phyloP scores from a whole-genome alignment of 495 filamentous ascomycete species.

The Lasiosphaeria miniovina region DNA sequence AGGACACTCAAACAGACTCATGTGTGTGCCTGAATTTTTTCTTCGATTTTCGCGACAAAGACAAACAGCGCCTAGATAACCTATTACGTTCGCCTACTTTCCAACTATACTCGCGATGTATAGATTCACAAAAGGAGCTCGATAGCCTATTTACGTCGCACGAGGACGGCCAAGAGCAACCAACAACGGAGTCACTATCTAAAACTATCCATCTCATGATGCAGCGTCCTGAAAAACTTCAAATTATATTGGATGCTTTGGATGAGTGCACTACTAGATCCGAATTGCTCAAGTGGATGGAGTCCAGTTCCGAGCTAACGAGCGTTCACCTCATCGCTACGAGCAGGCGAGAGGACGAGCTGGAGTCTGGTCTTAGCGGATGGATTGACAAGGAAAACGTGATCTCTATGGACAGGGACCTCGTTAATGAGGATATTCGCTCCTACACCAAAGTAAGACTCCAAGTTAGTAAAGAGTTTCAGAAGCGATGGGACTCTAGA shows the following conservation, averaged over 20 bases:
- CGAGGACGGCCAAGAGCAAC: slow-evolving; percentile 6
- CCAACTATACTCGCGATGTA: slow-evolving; percentile 21
- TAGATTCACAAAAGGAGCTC: slow-evolving; percentile 14
- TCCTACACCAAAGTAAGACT: slow-evolving; percentile 20
- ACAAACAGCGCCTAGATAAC: slow-evolving; percentile 24
- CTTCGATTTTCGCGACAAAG: slow-evolving; percentile 31
- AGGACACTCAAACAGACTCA: slow-evolving; percentile 20
- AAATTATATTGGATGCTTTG: slow-evolving; percentile 45
- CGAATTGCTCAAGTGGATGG: slow-evolving; percentile 15
- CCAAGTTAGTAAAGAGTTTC: slow-evolving; percentile 4
- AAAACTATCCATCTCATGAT: slow-evolving; percentile 13
- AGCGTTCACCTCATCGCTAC: slow-evolving; percentile 28
- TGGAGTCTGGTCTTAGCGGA: slow-evolving; percentile 11
- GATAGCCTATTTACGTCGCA: slow-evolving; percentile 22
- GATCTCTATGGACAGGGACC: slow-evolving; percentile 8
- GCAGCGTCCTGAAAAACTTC: slow-evolving; percentile 12
- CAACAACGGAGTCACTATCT: slow-evolving; percentile 21
- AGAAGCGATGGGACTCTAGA: slow-evolving; percentile 9
- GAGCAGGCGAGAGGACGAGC: slow-evolving; percentile 26
- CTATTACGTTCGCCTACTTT: slow-evolving; percentile 29
- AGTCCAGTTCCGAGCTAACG: not conserved
- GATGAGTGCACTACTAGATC: slow-evolving; percentile 36
- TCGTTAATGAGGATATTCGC: slow-evolving; percentile 24
- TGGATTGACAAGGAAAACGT: slow-evolving; percentile 3
- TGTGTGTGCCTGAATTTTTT: slow-evolving; percentile 36